Percentiles rank a stretch among this genome's conserved stretches.
Conservation (phyloP, 2,329 filamentous ascomycete species). For the Blastomyces parvus region DNA sequence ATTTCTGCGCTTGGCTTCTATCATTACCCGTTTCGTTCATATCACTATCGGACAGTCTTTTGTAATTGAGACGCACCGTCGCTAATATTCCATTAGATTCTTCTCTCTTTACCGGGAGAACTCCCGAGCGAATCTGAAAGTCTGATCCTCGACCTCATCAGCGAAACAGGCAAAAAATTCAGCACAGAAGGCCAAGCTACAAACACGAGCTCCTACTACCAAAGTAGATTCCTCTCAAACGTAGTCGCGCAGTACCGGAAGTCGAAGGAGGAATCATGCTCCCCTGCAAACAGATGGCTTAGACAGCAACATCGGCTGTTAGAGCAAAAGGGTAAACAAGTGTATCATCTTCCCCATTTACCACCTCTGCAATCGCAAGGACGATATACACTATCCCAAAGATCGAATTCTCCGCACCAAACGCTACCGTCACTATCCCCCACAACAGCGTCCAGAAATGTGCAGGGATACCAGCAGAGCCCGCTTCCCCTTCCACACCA, state of each 20-base stretch:
- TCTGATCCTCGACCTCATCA: conserved; percentile 14
- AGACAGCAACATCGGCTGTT: conserved; percentile 10
- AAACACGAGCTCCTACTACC: conserved; percentile 17
- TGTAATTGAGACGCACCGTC: neutral
- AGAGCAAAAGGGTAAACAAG: neutral
- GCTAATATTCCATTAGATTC: conserved; percentile 11
- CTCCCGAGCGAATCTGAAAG: conserved; percentile 14
- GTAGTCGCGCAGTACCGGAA: conserved; percentile 17
- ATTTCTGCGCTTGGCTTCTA: neutral
- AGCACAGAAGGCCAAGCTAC: conserved; percentile 14
- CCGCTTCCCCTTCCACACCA: neutral
- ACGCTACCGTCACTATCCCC: neutral
- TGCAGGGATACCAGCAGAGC: neutral
- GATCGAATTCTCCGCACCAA: neutral
- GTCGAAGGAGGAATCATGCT: conserved; percentile 12
- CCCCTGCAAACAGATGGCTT: conserved; percentile 1
- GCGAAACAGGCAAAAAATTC: conserved; percentile 15
- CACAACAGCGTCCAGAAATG: neutral
- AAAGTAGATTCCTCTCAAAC: conserved; percentile 18
- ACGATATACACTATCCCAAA: neutral
- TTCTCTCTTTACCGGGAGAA: conserved; percentile 17
- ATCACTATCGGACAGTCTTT: neutral
- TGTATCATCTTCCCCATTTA: neutral
- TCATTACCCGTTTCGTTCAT: neutral
- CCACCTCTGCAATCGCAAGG: neutral